Base-by-base conservation (phyloP, 2,329 filamentous ascomycete genomes). In the Monilinia polystroma region DNA sequence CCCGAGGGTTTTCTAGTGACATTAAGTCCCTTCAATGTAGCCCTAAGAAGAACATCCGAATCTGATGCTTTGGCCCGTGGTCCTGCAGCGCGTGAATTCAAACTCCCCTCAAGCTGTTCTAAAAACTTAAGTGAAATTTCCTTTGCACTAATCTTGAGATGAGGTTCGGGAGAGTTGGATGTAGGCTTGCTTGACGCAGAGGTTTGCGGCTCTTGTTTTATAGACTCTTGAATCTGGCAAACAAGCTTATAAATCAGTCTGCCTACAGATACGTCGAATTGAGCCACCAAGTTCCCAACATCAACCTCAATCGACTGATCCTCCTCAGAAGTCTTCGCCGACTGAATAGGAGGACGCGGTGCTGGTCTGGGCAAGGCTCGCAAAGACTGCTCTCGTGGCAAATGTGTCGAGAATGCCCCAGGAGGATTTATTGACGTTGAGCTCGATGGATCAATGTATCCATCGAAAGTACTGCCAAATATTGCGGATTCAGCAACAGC, bases 381-480 rank as follows among this genome's bases (percentile, higher is more conserved):
- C 7, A 43, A 11, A 23, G 49, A 29, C 20, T 51, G 38, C 35
- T 51, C 43, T 62, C 58, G 64, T 35, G 71, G 69, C 16, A 75
- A 67, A 53, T 80, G 77, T 23, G 85, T 77, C 0, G 86, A 89
- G 73, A 89, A 89, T 2, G 87, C 82, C 0, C 87, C 87, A 1
- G 87, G 87, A 3, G 88, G 74, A 72, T 87, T 80, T 0, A 82
- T 81, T n/a, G 80, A 80, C 14, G 79, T 70, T 41, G 77, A 79
- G 29, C 70, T 68, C 14, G 69, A 70, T 69, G 67, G 32, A 55
- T 71, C 70, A 55, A 23, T 68, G 20, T 73, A 71, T 11, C 68
- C 68, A 59, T 73, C 71, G 60, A 71, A 71, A 32, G 65, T 66
- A 45, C 66, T 71, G 32, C 65, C 63, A 12, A 67, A 68, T 32